Evolutionary conservation across 2,329 filamentous ascomycete species (phyloP), one percentile per base, ranked within the genome.

Genomic region (Fusarium bactridioides): DNA sequence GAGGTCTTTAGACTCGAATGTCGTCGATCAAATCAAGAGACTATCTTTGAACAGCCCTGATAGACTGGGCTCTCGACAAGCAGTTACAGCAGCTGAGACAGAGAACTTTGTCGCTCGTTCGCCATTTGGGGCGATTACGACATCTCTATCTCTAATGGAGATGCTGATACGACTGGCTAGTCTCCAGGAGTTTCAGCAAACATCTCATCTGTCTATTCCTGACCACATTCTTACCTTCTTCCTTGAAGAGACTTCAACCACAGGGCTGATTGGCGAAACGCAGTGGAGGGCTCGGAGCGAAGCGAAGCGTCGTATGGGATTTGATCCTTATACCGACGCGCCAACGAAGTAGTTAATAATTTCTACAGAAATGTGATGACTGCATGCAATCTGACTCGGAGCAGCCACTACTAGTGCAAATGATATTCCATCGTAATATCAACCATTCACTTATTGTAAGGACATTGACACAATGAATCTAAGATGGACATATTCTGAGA

Each of bases 181-280:
- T 27, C 88, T 97, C 19, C 95, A 97, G 79, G 94, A 97, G 83
- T 97, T 96, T 80, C 93, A 97, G 79, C 95, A 98, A 84, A 88
- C 90, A 44, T 94, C 93, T 1, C 94, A 97, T 77, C 87, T 97
- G n/a, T 89, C 94, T 11, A 96, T 97, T 69, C 93, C 93, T 3
- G 95, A 98, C 79, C 93, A 97, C 76, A 89, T 97, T 5, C 85
- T 97, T 44, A 94, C 92, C 58, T 97, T 97, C 83, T 98, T 97
- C 83, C 85, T 98, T 21, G 87, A 89, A 67, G 86, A 89, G 63
- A 86, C 85, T 4, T 89, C 87, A 11, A 86, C 86, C 5, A 87
- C 86, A 9, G 85, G 87, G 0, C 70, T 88, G 25, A 78, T 79
- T 11, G 86, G 86, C 7, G 83, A 86, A 64, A 83, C 83, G 8